Base-by-base conservation (phyloP, 2,329 filamentous ascomycete species). In the Talaromyces sp. region DNA sequence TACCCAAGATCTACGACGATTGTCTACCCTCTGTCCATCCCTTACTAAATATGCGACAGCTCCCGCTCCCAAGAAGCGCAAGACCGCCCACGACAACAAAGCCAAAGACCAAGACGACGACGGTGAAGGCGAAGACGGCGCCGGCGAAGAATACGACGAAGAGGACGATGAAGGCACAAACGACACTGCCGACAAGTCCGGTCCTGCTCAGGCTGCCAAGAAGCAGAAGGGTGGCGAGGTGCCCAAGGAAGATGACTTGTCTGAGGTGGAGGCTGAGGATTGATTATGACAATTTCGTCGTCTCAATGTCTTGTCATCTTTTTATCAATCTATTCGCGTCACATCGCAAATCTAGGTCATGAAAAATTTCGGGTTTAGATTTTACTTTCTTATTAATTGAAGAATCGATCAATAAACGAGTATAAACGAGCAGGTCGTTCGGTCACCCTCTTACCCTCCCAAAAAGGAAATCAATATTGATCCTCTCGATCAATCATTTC, bases 41-140 rank as follows among this genome's bases (percentile, higher is more conserved):
- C 24, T 16, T n/a, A 62, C 27, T 19, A 58, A 13, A 10, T 2
- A n/a, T 16, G 19, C 24, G 11, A 14, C 59, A 67, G 65, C 48
- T 13, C 67, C 65, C 19, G 67, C 65, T 35, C n/a, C 62, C 16
- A 68, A 68, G 48, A 68, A 67, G 63, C 67, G 65, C 56, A 68
- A 68, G 54, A 68, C 67, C 19, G 57, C 56, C 37, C 65, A 67
- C 43, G 75, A 74, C 14, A 75, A 75, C 5, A 79, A 79, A 7
- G 74, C 72, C 64, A 72, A 72, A 33, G 74, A 72, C 5, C 79
- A 77, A 5, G 80, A 75, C 43, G 74, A 75, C 67, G 73, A 74
- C 43, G 75, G 73, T 65, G 76, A 75, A 6, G 67, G 56, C 56
- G 65, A 70, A 48, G 70, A 66, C 43, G 66, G 62, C 7, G 67